phyloP scores from a whole-genome alignment of 139 green algal species.

The Chlamydomonas schloesseri region DNA sequence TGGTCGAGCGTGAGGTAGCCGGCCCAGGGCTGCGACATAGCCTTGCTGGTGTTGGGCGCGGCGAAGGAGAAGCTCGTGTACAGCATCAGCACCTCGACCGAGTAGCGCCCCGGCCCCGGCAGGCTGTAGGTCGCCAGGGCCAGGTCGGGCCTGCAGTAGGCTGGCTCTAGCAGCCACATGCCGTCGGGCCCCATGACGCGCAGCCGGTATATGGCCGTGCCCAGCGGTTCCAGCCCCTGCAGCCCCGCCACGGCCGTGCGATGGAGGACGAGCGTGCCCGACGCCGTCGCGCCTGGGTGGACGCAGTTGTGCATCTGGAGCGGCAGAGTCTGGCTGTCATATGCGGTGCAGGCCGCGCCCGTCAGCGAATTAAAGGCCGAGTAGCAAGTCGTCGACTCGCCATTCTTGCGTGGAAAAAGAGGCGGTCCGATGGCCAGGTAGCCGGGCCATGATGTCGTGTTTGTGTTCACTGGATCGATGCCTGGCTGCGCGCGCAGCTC shows the following conservation, averaged over 20 bases:
- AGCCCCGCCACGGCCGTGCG: neutral
- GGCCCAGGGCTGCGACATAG: neutral
- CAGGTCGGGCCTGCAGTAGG: conserved; percentile 29
- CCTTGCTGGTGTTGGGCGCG: conserved; percentile 13
- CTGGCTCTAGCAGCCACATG: neutral
- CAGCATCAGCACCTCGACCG: conserved; percentile 26
- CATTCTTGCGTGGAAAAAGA: neutral
- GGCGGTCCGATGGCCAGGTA: conserved; percentile 11
- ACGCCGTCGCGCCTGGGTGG: neutral
- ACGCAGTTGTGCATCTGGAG: conserved; percentile 18
- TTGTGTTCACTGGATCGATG: neutral
- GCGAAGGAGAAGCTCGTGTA: conserved; percentile 22
- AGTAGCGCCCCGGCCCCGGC: neutral
- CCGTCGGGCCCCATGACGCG: neutral
- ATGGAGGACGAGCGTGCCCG: conserved; percentile 10
- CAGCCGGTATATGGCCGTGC: conserved; percentile 26
- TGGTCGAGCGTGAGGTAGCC: conserved; percentile 20
- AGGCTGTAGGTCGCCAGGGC: conserved; percentile 10
- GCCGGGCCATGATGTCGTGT: neutral
- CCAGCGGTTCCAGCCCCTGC: neutral
- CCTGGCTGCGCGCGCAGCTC: neutral
- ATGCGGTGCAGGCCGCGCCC: neutral
- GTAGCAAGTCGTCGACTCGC: neutral
- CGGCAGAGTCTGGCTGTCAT: neutral
- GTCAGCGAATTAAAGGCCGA: neutral